A percentile compares a stretch with the other conserved stretches of the same genome.
phyloP scores from a whole-genome alignment of 495 filamentous ascomycete genomes.

The Penicillium ucsense region DNA sequence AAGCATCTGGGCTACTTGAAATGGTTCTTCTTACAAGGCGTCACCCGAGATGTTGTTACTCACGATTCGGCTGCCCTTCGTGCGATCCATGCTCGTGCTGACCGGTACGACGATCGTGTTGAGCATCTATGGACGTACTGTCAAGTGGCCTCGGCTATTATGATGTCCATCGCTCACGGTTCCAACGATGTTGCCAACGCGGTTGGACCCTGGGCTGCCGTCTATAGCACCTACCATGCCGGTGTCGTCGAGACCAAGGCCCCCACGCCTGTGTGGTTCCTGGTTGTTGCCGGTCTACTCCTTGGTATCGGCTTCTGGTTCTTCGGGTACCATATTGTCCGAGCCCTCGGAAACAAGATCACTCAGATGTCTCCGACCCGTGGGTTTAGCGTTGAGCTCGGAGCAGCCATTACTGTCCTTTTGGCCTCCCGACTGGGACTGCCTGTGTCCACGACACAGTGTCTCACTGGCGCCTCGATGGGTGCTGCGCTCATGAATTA shows the following conservation, averaged over 20 bases:
- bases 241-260: conserved; percentile 36
- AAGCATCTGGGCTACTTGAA: conserved; percentile 36
- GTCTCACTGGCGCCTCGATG: conserved; percentile 26
- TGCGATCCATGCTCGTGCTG: conserved; percentile 49
- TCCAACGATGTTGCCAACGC: conserved; percentile 68
- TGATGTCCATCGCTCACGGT: conserved; percentile 65
- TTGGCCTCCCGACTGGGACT: conserved; percentile 49
- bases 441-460: conserved; percentile 33
- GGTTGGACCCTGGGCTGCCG: conserved; percentile 57
- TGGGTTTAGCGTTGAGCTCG: conserved; percentile 61
- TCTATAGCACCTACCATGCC: conserved; percentile 45
- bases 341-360: conserved; percentile 58
- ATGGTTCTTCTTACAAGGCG: conserved; percentile 45
- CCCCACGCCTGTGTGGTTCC: conserved; percentile 56
- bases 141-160: conserved; percentile 58
- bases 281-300: conserved; percentile 44
- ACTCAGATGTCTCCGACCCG: conserved; percentile 59
- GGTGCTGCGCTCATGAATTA: conserved; percentile 34
- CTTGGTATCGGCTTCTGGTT: conserved; percentile 58
- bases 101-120: conserved; percentile 58
- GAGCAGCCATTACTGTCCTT: conserved; percentile 58
- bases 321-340: conserved; percentile 66
- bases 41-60: conserved; percentile 50
- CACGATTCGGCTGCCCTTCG: conserved; percentile 36
- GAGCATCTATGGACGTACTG: conserved; percentile 64